These are phyloP conservation scores for Gnomoniopsis sp. DNA, from an alignment of 2,329 filamentous ascomycete species.

Conservation along the genomic window DNA sequence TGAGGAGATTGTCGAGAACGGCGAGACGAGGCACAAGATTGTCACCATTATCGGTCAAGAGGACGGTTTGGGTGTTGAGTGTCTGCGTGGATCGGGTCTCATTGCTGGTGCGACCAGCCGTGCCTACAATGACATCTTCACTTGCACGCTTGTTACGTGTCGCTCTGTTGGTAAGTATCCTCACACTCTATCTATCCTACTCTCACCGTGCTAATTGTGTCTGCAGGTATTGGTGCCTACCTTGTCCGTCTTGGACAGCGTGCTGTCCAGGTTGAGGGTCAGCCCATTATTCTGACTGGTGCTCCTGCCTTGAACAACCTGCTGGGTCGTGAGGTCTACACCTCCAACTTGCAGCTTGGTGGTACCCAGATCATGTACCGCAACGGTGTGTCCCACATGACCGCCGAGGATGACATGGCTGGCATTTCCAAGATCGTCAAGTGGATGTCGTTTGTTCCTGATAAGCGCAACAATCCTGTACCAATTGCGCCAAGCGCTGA, in stretches of 20 bases:
- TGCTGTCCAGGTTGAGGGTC: conserved; percentile 97
- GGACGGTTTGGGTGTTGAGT: conserved; percentile 96
- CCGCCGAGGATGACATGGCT: conserved; percentile 93
- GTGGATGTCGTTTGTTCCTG: conserved; percentile 96
- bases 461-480: conserved; percentile 88
- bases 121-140: conserved; percentile 99
- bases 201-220: conserved; percentile 28
- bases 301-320: conserved; percentile 97
- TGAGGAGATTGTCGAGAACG: conserved; percentile 79
- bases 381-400: conserved; percentile 99
- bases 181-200: background rate
- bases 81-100: conserved; percentile 91
- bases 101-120: conserved; percentile 96
- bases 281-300: conserved; percentile 98
- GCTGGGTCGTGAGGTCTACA: conserved; percentile 96
- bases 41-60: conserved; percentile 89
- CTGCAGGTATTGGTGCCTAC: conserved; percentile 86
- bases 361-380: conserved; percentile 99
- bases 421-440: conserved; percentile 97
- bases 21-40: conserved; percentile 90
- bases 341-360: conserved; percentile 97
- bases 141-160: conserved; percentile 94
- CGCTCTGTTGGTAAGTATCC: conserved; percentile 77
- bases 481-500: conserved; percentile 87
- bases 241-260: conserved; percentile 96